phyloP scores from a whole-genome alignment of 2,329 filamentous ascomycete species.

The Sordariomycetes sp. region DNA sequence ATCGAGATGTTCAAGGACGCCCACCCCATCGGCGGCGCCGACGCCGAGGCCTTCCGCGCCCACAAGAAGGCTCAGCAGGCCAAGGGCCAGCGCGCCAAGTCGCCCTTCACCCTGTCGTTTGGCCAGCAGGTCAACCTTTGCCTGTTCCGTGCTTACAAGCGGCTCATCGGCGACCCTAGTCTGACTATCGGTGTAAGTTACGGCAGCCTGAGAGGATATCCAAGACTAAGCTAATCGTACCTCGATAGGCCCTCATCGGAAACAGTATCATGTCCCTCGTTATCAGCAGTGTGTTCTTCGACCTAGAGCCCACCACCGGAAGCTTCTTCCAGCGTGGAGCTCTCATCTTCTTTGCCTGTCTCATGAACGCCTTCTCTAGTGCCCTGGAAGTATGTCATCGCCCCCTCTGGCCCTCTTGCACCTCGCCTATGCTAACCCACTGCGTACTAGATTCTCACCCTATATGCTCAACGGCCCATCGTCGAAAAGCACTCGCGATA shows the following conservation, averaged over 20 bases:
- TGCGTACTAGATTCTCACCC: slow-evolving; percentile 54
- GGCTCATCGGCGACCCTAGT: slow-evolving; percentile 66
- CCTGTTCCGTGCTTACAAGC: slow-evolving; percentile 68
- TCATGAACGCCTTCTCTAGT: slow-evolving; percentile 76
- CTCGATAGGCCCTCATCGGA: slow-evolving; percentile 43
- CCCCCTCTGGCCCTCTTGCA: no score
- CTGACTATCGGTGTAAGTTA: slow-evolving; percentile 46
- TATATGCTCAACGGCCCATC: slow-evolving; percentile 83
- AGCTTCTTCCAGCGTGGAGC: slow-evolving; percentile 74
- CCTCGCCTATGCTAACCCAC: no score
- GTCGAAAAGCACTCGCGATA: slow-evolving; percentile 85
- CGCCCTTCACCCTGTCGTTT: slow-evolving; percentile 76
- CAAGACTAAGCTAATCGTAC: background rate
- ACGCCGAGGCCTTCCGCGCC: slow-evolving; percentile 46
- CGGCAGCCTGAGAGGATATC: no score
- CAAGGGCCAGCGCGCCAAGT: slow-evolving; percentile 50
- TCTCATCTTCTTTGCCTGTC: slow-evolving; percentile 76
- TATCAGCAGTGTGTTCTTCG: slow-evolving; percentile 71
- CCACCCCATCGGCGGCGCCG: slow-evolving; percentile 44
- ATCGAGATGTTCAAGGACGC: slow-evolving; percentile 38
- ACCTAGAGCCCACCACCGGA: slow-evolving; percentile 50
- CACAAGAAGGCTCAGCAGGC: slow-evolving; percentile 44
- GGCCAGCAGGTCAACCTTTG: slow-evolving; percentile 68
- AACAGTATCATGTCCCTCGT: slow-evolving; percentile 71
- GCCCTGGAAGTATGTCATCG: slow-evolving; percentile 52